Conservation (phyloP, 2,329 filamentous ascomycete genomes). For the Graphilbum ipis-grandicollis region DNA sequence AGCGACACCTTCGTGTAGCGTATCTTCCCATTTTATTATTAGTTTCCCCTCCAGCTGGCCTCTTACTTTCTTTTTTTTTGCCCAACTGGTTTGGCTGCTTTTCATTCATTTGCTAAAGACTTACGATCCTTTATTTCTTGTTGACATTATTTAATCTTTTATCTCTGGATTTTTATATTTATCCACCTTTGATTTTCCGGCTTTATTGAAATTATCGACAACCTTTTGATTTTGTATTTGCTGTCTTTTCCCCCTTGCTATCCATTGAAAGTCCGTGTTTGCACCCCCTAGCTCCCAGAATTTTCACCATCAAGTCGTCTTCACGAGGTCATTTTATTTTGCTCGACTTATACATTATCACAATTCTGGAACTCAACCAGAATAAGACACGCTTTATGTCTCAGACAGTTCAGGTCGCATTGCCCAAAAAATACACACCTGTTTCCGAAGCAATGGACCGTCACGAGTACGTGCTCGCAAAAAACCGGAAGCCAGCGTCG, state of each 20-base stretch:
- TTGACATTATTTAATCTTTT: neutral
- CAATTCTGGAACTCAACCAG: neutral
- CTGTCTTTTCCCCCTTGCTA: too few species aligned
- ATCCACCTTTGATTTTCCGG: too few species aligned
- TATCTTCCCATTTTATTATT: conserved; percentile 19
- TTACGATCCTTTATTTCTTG: neutral
- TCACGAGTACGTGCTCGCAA: conserved; percentile 42
- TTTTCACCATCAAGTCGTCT: too few species aligned
- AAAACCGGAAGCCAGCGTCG: conserved; percentile 50
- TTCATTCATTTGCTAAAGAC: conserved; percentile 30
- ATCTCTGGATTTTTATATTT: neutral
- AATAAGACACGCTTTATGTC: conserved; percentile 31
- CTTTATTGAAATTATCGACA: too few species aligned
- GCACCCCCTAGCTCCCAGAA: too few species aligned
- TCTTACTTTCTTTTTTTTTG: conserved; percentile 16
- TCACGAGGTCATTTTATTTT: too few species aligned
- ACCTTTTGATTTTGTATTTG: too few species aligned
- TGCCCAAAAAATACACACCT: conserved; percentile 28
- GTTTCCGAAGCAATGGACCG: conserved; percentile 36
- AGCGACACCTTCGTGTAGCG: conserved; percentile 19
- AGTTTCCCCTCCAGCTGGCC: conserved; percentile 27
- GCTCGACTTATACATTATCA: neutral
- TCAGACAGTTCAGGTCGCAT: conserved; percentile 28
- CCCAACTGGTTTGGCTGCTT: conserved; percentile 41
- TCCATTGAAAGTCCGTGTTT: too few species aligned